These are phyloP conservation scores for Amphirosellinia nigrospora DNA, from an alignment of 495 filamentous ascomycete species.

Conservation along the genomic window DNA sequence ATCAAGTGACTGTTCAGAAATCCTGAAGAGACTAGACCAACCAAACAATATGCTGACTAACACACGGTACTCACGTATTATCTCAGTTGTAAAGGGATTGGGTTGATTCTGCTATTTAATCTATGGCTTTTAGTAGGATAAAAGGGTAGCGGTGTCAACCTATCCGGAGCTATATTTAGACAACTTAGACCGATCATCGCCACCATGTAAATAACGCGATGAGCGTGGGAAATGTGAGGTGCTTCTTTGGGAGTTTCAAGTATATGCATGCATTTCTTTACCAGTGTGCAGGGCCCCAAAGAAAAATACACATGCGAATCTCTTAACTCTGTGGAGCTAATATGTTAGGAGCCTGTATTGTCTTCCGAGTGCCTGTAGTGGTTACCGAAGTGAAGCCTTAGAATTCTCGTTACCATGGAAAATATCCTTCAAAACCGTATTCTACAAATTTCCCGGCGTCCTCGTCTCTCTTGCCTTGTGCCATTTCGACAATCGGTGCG, in stretches of 20 bases:
- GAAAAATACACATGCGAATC: neutral
- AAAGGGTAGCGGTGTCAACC: neutral
- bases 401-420: neutral
- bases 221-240: neutral
- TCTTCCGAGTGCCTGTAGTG: neutral
- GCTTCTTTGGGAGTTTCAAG: neutral
- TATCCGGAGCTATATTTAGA: neutral
- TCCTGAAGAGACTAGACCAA: neutral
- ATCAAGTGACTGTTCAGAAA: neutral
- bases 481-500: conserved; percentile 8
- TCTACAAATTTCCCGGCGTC: neutral
- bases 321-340: neutral
- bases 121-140: neutral
- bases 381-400: neutral
- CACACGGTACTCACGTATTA: neutral
- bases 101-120: neutral
- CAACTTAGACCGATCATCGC: neutral
- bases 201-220: neutral
- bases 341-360: neutral
- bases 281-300: too few relatives aligned
- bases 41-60: too few relatives aligned
- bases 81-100: neutral
- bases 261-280: neutral
- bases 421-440: neutral
- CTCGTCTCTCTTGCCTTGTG: neutral